phyloP scores from a whole-genome alignment of 2,329 filamentous ascomycete genomes.

The Kalmusia sp. region DNA sequence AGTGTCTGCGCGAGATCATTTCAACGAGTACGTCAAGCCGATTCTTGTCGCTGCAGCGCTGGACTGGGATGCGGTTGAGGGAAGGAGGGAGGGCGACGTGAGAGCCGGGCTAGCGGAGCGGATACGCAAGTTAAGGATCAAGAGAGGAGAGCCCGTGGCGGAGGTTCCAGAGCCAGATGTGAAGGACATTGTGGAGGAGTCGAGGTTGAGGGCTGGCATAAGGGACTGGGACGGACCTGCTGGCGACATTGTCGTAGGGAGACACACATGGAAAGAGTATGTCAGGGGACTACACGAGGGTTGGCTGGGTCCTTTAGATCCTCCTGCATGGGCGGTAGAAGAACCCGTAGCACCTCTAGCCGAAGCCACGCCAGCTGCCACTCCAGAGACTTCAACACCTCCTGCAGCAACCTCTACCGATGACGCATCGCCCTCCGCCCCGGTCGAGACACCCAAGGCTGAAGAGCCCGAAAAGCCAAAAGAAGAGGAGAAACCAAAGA shows the following conservation, averaged over 20 bases:
- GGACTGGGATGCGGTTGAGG: conserved; percentile 97
- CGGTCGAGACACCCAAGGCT: conserved; percentile 25
- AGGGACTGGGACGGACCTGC: conserved; percentile 74
- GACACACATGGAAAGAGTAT: conserved; percentile 98
- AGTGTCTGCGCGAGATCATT: conserved; percentile 87
- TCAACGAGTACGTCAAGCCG: conserved; percentile 94
- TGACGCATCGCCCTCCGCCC: conserved; percentile 44
- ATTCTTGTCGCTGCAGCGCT: conserved; percentile 86
- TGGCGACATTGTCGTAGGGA: conserved; percentile 87
- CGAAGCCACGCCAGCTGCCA: conserved; percentile 13
- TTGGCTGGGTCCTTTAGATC: conserved; percentile 85
- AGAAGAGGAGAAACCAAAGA: conserved; percentile 51
- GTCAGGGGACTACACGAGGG: conserved; percentile 92
- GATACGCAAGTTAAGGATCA: conserved; percentile 71
- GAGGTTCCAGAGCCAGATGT: conserved; percentile 56
- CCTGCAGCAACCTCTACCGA: conserved; percentile 28
- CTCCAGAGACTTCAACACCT: conserved; percentile 16
- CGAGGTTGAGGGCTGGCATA: conserved; percentile 72
- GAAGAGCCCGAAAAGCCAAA: conserved; percentile 17
- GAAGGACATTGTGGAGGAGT: conserved; percentile 66
- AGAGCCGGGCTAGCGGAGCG: conserved; percentile 85
- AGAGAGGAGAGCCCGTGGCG: conserved; percentile 62
- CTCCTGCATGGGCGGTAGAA: conserved; percentile 54
- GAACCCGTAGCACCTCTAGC: conserved; percentile 17
- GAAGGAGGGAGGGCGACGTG: conserved; percentile 89